Percentiles rank a stretch among this genome's conserved stretches.
phyloP scores from a whole-genome alignment of 2,329 filamentous ascomycete species.

The Rasamsonia emersonii region DNA sequence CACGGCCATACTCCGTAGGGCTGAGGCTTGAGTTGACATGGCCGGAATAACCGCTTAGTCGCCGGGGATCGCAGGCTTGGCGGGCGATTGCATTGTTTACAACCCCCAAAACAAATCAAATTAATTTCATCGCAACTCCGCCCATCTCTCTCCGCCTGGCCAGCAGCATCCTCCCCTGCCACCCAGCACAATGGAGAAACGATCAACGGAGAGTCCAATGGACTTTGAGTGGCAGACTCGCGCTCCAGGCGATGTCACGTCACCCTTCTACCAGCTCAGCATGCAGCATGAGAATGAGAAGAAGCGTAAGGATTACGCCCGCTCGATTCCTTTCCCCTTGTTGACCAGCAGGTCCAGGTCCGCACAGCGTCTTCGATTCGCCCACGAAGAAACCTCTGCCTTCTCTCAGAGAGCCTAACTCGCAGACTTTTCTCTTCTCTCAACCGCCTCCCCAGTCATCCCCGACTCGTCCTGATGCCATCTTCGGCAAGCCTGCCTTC shows the following conservation, averaged over 20 bases:
- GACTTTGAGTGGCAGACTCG: conserved; percentile 42
- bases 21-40: too few species aligned
- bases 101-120: conserved; percentile 6
- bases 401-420: conserved; percentile 42
- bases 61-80: conserved; percentile 1
- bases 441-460: conserved; percentile 23
- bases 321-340: conserved; percentile 5
- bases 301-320: conserved; percentile 30
- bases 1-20: too few species aligned
- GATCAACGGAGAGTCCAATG: conserved; percentile 40
- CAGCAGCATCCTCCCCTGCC: conserved; percentile 13
- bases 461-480: conserved; percentile 18
- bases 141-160: conserved; percentile 3
- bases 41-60: too few species aligned
- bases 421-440: conserved; percentile 43
- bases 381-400: conserved; percentile 41
- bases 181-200: conserved; percentile 26
- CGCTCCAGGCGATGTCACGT: conserved; percentile 36
- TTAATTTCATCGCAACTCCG: conserved; percentile 1
- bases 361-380: conserved; percentile 35
- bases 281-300: conserved; percentile 32
- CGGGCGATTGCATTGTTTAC: conserved; percentile 7
- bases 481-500: conserved; percentile 36
- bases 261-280: conserved; percentile 41
- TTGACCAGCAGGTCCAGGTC: conserved; percentile 18